A percentile compares a stretch with the other conserved stretches of the same genome.
phyloP scores from a whole-genome alignment of 2,329 filamentous ascomycete species.

The Cadophora sp. region DNA sequence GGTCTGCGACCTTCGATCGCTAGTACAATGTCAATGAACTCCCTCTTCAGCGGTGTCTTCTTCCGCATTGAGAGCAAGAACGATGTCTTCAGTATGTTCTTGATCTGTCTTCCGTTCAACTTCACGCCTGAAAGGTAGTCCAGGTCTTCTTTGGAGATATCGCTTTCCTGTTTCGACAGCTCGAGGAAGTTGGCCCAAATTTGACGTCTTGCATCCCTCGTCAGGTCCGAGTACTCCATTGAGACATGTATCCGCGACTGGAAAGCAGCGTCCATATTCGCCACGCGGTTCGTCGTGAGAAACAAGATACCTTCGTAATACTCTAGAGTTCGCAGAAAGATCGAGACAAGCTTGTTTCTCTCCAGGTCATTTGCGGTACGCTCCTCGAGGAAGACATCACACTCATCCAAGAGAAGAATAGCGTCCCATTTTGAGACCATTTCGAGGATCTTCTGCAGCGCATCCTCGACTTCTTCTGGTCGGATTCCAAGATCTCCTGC shows the following conservation, averaged over 20 bases:
- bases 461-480: conserved; percentile 34
- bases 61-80: too few relatives aligned
- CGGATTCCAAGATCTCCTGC: conserved; percentile 56
- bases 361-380: conserved; percentile 44
- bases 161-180: too few relatives aligned
- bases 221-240: conserved; percentile 32
- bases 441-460: conserved; percentile 65
- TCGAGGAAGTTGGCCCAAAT: conserved; percentile 36
- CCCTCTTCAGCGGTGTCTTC: too few relatives aligned
- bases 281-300: conserved; percentile 38
- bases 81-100: conserved; percentile 44
- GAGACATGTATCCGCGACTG: conserved; percentile 27
- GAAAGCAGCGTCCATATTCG: conserved; percentile 30
- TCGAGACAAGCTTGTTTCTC: conserved; percentile 47
- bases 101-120: conserved; percentile 45
- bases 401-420: conserved; percentile 58
- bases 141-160: conserved; percentile 29
- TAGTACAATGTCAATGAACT: too few relatives aligned
- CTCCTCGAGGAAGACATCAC: conserved; percentile 54
- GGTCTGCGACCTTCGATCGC: too few relatives aligned
- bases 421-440: conserved; percentile 58
- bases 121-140: conserved; percentile 28
- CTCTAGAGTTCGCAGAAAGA: conserved; percentile 45
- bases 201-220: conserved; percentile 29
- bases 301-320: conserved; percentile 41